These are phyloP conservation scores for Marasmius sp. DNA, from an alignment of 1,284 basidiomycete species.

Conservation along the genomic window DNA sequence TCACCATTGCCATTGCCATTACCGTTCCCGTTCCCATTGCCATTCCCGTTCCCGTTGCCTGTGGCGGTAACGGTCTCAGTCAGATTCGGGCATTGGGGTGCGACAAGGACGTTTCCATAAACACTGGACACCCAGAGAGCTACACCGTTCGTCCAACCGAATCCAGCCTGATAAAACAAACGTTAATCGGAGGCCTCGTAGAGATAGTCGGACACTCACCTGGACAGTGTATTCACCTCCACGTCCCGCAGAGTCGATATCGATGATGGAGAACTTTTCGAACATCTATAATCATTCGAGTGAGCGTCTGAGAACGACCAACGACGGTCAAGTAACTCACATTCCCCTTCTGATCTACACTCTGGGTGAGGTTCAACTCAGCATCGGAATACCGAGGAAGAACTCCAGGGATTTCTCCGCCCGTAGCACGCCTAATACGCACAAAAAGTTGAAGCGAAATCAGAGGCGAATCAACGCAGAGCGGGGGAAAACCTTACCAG, in stretches of 20 bases:
- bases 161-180: conserved; percentile 46
- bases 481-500: conserved; percentile 55
- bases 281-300: conserved; percentile 64
- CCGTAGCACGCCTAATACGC: conserved; percentile 65
- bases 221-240: conserved; percentile 88
- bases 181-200: not conserved
- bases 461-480: conserved; percentile 9
- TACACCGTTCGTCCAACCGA: conserved; percentile 93
- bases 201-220: conserved; percentile 27
- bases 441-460: not conserved
- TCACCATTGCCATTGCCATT: conserved; percentile 13
- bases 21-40: not conserved
- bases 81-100: conserved; percentile 65
- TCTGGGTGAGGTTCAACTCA: conserved; percentile 76
- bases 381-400: conserved; percentile 67
- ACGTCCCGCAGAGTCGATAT: conserved; percentile 81
- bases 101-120: conserved; percentile 65
- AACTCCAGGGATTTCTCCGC: conserved; percentile 73
- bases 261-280: conserved; percentile 79
- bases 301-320: not conserved
- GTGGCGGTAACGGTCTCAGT: conserved; percentile 24
- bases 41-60: not conserved
- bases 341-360: conserved; percentile 67
- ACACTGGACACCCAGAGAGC: conserved; percentile 73
- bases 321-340: conserved; percentile 40